Conservation (phyloP, 257 asterid genomes). For the Voacanga thouarsii region DNA sequence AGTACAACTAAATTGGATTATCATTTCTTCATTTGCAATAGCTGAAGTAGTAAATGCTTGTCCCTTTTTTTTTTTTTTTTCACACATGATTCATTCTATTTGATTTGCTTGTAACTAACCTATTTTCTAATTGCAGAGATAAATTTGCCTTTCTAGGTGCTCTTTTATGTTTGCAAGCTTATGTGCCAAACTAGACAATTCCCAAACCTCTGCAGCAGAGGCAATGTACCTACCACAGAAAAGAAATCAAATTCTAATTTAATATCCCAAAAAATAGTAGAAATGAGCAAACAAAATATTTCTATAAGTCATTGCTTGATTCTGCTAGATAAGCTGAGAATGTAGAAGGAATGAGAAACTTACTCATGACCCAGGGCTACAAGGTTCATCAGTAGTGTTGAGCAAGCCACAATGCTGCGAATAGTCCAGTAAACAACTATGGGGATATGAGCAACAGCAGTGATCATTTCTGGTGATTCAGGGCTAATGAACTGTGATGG, state of each 20-base stretch:
- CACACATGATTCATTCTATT: no score
- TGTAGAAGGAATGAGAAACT: constrained; percentile 5
- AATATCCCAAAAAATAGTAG: no score
- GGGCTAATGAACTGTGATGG: no score
- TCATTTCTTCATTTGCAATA: no score
- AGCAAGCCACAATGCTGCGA: constrained; percentile 60
- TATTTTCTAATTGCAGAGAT: no score
- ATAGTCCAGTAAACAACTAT: constrained; percentile 64
- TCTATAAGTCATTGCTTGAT: background rate
- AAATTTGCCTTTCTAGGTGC: no score
- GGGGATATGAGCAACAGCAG: constrained; percentile 30
- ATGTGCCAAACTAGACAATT: constrained; percentile 28
- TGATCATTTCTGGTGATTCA: no score
- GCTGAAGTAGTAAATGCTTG: no score
- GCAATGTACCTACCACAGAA: constrained; percentile 11
- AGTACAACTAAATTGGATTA: no score
- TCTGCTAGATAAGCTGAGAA: background rate
- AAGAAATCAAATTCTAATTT: background rate
- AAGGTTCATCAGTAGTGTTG: constrained; percentile 58
- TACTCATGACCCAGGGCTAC: constrained; percentile 76
- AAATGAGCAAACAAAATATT: background rate
- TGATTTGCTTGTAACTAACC: no score
- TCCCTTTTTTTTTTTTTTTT: no score
- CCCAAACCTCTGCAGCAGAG: constrained; percentile 30
- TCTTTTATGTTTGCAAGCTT: constrained; percentile 25